These are phyloP conservation scores for Ganoderma lucidum DNA, from an alignment of 1,284 basidiomycete genomes.

Conservation along the genomic window DNA sequence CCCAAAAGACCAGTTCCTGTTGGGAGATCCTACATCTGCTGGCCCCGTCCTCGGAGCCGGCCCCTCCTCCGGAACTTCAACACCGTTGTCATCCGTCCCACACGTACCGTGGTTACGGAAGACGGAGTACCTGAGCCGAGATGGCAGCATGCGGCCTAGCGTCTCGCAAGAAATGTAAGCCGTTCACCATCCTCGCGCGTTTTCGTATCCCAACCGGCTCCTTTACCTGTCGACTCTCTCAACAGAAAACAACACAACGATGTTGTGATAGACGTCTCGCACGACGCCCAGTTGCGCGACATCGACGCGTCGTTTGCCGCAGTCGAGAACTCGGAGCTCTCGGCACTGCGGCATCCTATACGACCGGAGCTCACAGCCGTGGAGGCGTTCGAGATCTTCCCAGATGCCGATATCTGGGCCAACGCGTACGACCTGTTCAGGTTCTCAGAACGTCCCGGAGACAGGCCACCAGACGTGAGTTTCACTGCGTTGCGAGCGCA, in stretches of 20 bases:
- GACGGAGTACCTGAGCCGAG: conserved; percentile 85
- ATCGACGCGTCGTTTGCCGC: conserved; percentile 86
- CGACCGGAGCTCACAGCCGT: conserved; percentile 81
- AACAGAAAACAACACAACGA: conserved; percentile 58
- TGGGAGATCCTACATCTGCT: conserved; percentile 62
- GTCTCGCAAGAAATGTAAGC: conserved; percentile 66
- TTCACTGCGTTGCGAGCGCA: not conserved
- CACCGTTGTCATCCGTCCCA: conserved; percentile 44
- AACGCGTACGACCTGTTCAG: conserved; percentile 90
- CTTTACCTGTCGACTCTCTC: not conserved
- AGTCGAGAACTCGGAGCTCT: conserved; percentile 65
- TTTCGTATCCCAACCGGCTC: not conserved
- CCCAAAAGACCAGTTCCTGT: conserved; percentile 74
- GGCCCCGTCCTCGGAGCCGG: conserved; percentile 42
- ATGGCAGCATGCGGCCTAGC: conserved; percentile 57
- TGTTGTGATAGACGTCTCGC: conserved; percentile 75
- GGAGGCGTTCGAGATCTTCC: conserved; percentile 87
- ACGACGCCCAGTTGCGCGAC: conserved; percentile 79
- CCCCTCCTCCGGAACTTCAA: conserved; percentile 43
- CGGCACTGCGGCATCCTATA: conserved; percentile 77
- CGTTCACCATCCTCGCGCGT: conserved; percentile 17
- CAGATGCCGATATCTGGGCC: conserved; percentile 88
- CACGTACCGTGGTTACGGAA: conserved; percentile 91
- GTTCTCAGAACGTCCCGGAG: conserved; percentile 89
- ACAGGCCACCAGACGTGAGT: conserved; percentile 69